These are phyloP conservation scores for Colletotrichum chlorophyti DNA, from an alignment of 2,329 filamentous ascomycete genomes.

Conservation along the genomic window DNA sequence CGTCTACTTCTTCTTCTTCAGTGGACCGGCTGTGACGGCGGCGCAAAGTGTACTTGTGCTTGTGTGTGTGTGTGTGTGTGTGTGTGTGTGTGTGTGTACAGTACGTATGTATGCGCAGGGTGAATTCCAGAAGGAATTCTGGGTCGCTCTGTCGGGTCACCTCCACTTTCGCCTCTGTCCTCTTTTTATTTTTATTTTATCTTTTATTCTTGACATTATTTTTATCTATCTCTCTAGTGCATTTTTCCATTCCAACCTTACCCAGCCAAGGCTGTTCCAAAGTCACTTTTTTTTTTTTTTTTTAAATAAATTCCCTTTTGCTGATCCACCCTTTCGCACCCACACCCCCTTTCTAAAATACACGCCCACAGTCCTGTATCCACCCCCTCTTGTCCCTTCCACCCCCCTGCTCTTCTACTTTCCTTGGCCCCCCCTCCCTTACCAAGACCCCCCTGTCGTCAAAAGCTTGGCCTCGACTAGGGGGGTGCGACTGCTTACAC, in stretches of 20 bases:
- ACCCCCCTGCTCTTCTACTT: not conserved
- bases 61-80: not conserved
- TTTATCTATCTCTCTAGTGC: no score
- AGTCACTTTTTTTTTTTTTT: conserved; percentile 6
- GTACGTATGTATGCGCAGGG: conserved; percentile 4
- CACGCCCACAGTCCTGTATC: no score
- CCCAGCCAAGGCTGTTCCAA: conserved; percentile 9
- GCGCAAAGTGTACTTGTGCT: conserved; percentile 2
- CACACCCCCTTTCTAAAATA: no score
- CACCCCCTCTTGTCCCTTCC: not conserved
- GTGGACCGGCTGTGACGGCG: conserved; percentile 28
- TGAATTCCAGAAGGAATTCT: conserved; percentile 29
- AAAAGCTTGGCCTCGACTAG: conserved; percentile 26
- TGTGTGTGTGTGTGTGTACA: not conserved
- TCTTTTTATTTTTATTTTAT: not conserved
- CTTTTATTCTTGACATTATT: no score
- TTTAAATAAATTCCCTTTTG: not conserved
- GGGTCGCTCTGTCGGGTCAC: conserved; percentile 9
- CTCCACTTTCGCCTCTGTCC: conserved; percentile 5
- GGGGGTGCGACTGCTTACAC: conserved; percentile 25
- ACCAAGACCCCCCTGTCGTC: conserved; percentile 24
- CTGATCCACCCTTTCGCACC: not conserved
- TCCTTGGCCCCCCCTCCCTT: conserved; percentile 3
- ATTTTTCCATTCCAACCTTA: no score
- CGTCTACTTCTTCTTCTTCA: conserved; percentile 25